phyloP scores from a whole-genome alignment of 306 rosid genomes.

The apple (Malus domestica) region ASM211411v1 NC_041789.1:32387001-32387500 shows the following conservation, averaged over 20 bases:
- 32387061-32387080: conserved; percentile 10
- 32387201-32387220: conserved; percentile 24
- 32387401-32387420: too few relatives aligned
- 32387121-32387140: conserved; percentile 21
- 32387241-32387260: background rate
- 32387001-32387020: conserved; percentile 40
- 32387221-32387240: conserved; percentile 1
- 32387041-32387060: conserved; percentile 17
- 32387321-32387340: conserved; percentile 9
- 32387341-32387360: background rate
- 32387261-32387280: conserved; percentile 16
- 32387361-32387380: too few relatives aligned
- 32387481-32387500: too few relatives aligned
- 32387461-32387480: too few relatives aligned
- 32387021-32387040: conserved; percentile 50
- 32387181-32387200: conserved; percentile 24
- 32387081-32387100: conserved; percentile 20
- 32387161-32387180: conserved; percentile 30
- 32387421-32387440: too few relatives aligned
- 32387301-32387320: conserved; percentile 20
- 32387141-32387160: conserved; percentile 22
- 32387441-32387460: too few relatives aligned
- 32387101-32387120: conserved; percentile 35
- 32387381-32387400: too few relatives aligned
- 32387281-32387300: background rate